Evolutionary conservation across 768 basidiomycete genomes (phyloP).

Genomic region (Lepiota venenata): DNA sequence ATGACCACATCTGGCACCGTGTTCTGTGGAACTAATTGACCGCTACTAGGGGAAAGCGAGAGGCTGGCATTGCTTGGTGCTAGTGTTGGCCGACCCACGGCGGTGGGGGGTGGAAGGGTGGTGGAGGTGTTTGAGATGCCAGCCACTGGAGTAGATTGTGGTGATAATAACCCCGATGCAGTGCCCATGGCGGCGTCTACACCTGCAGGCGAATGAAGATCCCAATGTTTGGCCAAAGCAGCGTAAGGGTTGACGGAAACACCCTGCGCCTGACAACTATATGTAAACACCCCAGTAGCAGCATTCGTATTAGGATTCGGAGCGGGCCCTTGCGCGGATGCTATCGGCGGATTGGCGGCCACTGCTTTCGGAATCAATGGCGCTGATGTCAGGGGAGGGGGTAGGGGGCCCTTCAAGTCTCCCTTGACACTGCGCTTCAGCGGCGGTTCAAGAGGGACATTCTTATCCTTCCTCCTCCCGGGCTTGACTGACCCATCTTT

Average conservation of each 20-base stretch:
- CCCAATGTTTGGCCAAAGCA: conserved; percentile 33
- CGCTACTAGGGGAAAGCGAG: conserved; percentile 23
- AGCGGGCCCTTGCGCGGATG: conserved; percentile 16
- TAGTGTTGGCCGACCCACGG: conserved; percentile 18
- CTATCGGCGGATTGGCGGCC: conserved; percentile 18
- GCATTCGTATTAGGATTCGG: conserved; percentile 22
- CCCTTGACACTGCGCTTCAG: conserved; percentile 70
- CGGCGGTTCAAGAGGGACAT: conserved; percentile 52
- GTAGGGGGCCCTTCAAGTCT: conserved; percentile 55
- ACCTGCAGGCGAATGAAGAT: conserved; percentile 23
- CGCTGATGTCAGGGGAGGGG: conserved; percentile 66
- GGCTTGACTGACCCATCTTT: conserved; percentile 30
- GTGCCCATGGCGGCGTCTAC: conserved; percentile 21
- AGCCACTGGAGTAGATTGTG: conserved; percentile 14
- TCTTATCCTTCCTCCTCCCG: conserved; percentile 61
- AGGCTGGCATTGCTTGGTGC: conserved; percentile 10
- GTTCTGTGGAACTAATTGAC: conserved; percentile 19
- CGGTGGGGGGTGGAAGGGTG: conserved; percentile 19
- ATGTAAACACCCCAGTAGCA: conserved; percentile 41
- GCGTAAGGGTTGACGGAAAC: conserved; percentile 37
- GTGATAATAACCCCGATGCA: conserved; percentile 22
- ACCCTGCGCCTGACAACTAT: conserved; percentile 31
- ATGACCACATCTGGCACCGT: conserved; percentile 57
- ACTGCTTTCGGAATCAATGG: conserved; percentile 51
- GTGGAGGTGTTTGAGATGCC: conserved; percentile 16